A percentile compares a stretch with the other conserved stretches of the same genome.
phyloP scores from a whole-genome alignment of 1,284 basidiomycete genomes.

The Agroathelia rolfsii region DNA sequence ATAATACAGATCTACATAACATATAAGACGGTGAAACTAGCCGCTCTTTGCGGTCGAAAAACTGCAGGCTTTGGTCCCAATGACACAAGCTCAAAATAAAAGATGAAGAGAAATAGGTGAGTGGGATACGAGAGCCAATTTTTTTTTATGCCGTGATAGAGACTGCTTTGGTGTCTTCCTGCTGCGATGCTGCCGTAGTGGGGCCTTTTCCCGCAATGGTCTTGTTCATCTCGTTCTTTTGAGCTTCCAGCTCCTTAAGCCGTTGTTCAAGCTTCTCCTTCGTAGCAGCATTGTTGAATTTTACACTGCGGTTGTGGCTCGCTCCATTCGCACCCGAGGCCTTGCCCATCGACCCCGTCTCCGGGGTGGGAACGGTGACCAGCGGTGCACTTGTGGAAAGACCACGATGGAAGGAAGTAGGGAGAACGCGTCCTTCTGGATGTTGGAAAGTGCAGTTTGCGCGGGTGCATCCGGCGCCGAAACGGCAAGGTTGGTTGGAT shows the following conservation, averaged over 20 bases:
- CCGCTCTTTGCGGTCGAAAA: too few relatives aligned
- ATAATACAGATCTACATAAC: too few relatives aligned
- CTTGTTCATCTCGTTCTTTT: slow-evolving; percentile 48
- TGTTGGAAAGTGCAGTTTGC: slow-evolving; percentile 70
- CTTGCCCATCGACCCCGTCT: slow-evolving; percentile 51
- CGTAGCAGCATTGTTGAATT: slow-evolving; percentile 42
- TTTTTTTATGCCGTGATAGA: slow-evolving; percentile 37
- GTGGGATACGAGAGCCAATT: too few relatives aligned
- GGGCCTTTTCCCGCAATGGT: slow-evolving; percentile 45
- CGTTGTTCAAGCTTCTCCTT: slow-evolving; percentile 48
- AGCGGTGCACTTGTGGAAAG: slow-evolving; percentile 47
- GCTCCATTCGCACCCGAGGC: too few relatives aligned
- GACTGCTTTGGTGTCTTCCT: slow-evolving; percentile 44
- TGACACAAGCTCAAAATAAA: too few relatives aligned
- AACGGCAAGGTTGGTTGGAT: slow-evolving; percentile 50
- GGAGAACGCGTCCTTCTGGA: slow-evolving; percentile 69
- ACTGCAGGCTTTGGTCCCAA: too few relatives aligned
- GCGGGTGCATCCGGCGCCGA: slow-evolving; percentile 70
- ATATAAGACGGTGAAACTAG: too few relatives aligned
- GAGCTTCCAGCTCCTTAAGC: slow-evolving; percentile 48
- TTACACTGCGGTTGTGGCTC: slow-evolving; percentile 57
- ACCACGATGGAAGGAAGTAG: slow-evolving; percentile 67
- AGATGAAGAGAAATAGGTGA: too few relatives aligned
- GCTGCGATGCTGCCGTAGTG: slow-evolving; percentile 46
- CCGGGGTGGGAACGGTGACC: slow-evolving; percentile 49